Evolutionary conservation across 2,329 filamentous ascomycete species (phyloP).

Genomic region (Pseudogymnoascus sp.): DNA sequence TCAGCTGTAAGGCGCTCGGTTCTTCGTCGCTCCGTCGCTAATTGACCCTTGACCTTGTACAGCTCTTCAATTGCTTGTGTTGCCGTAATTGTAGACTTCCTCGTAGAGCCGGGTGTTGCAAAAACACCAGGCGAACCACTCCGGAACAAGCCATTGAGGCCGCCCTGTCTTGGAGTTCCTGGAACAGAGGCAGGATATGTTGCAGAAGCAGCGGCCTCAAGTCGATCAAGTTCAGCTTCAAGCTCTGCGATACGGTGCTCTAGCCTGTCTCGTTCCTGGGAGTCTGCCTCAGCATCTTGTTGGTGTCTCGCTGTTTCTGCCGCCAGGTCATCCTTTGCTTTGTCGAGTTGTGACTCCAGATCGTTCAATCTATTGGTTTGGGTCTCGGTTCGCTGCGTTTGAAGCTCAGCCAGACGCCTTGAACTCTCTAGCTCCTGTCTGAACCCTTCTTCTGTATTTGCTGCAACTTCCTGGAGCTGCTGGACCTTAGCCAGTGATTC

Average conservation of each 20-base stretch:
- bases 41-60: constrained; percentile 60
- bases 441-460: constrained; percentile 77
- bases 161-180: constrained; percentile 45
- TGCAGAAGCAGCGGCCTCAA: constrained; percentile 45
- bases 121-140: constrained; percentile 48
- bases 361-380: constrained; percentile 63
- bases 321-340: constrained; percentile 53
- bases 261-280: constrained; percentile 50
- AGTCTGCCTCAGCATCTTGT: constrained; percentile 47
- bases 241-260: constrained; percentile 57
- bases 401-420: constrained; percentile 72
- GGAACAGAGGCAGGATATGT: constrained; percentile 35
- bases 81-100: constrained; percentile 47
- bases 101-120: constrained; percentile 50
- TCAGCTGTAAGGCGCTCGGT: constrained; percentile 67
- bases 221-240: constrained; percentile 51
- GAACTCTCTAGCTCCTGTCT: constrained; percentile 77
- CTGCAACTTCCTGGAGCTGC: constrained; percentile 73
- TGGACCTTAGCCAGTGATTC: constrained; percentile 75
- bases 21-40: constrained; percentile 65
- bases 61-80: constrained; percentile 57
- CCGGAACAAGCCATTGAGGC: constrained; percentile 44
- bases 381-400: constrained; percentile 65
- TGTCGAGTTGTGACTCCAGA: constrained; percentile 53
- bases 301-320: constrained; percentile 46